These are phyloP conservation scores for Penicillium longicatenatum DNA, from an alignment of 495 filamentous ascomycete species.

Conservation along the genomic window DNA sequence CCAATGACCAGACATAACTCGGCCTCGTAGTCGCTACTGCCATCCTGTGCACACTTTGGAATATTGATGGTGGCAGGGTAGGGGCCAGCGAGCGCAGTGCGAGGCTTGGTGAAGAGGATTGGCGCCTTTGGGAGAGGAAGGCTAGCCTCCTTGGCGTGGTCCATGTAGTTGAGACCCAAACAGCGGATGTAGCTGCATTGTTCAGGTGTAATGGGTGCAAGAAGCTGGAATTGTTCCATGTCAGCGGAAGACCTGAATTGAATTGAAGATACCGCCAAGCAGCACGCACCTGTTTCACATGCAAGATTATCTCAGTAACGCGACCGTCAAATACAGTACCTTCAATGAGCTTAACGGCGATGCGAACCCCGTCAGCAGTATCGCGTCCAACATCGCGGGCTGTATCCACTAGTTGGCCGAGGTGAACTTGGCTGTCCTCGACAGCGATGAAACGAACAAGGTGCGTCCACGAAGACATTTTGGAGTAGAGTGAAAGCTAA, in stretches of 20 bases:
- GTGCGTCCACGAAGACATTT: conserved; percentile 43
- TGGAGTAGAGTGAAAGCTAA: not conserved
- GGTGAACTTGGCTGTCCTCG: conserved; percentile 41
- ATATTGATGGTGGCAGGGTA: conserved; percentile 45
- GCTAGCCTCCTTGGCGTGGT: conserved; percentile 44
- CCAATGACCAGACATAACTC: conserved; percentile 45
- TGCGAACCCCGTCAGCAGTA: conserved; percentile 31
- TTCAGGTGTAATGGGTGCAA: conserved; percentile 35
- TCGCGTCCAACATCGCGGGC: conserved; percentile 41
- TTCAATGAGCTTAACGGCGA: conserved; percentile 36
- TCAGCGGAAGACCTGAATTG: not conserved
- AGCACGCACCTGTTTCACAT: conserved; percentile 31
- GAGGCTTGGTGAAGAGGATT: conserved; percentile 50
- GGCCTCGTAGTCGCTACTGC: conserved; percentile 51
- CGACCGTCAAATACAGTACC: conserved; percentile 42
- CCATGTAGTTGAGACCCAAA: conserved; percentile 48
- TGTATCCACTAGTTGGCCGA: conserved; percentile 42
- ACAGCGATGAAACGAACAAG: conserved; percentile 49
- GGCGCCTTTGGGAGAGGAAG: conserved; percentile 42
- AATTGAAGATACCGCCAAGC: not conserved
- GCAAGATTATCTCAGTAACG: conserved; percentile 35
- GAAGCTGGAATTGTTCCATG: conserved; percentile 21
- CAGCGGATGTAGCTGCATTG: conserved; percentile 44
- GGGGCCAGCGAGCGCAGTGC: conserved; percentile 43
- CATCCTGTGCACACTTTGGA: conserved; percentile 46